Percentiles rank a stretch among this genome's conserved stretches.
These are phyloP conservation scores for Wickerhamiella siamensis DNA, from an alignment of 805 yeast species.

Conservation along the genomic window DNA sequence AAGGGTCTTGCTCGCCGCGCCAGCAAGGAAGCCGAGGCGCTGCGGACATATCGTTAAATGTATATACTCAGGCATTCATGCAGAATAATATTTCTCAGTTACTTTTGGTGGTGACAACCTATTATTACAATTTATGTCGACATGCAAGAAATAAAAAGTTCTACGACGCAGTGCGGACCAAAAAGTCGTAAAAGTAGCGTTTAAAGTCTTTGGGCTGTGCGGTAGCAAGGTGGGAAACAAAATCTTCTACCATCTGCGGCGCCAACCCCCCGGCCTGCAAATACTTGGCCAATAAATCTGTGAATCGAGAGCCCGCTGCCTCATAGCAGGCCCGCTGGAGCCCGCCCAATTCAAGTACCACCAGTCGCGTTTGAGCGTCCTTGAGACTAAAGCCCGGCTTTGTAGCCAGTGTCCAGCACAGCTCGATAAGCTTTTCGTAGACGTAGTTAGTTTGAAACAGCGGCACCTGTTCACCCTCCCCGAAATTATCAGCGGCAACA, in stretches of 20 bases:
- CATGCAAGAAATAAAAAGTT: neutral
- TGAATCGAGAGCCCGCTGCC: slow-evolving; percentile 28
- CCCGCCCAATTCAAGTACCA: slow-evolving; percentile 60
- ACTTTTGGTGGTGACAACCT: neutral
- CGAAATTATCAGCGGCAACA: slow-evolving; percentile 34
- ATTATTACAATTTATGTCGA: neutral
- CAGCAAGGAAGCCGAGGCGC: slow-evolving; percentile 8
- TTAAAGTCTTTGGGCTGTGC: slow-evolving; percentile 16
- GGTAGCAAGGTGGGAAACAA: slow-evolving; percentile 9
- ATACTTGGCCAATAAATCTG: slow-evolving; percentile 12
- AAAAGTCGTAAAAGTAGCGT: slow-evolving; percentile 14
- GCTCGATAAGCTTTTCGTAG: slow-evolving; percentile 49
- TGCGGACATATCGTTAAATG: slow-evolving; percentile 3
- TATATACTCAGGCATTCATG: neutral
- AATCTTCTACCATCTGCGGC: slow-evolving; percentile 9
- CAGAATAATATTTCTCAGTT: too few species aligned
- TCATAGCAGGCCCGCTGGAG: slow-evolving; percentile 50
- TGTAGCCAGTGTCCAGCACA: slow-evolving; percentile 70
- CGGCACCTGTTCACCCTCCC: slow-evolving; percentile 41
- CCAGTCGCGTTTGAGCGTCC: slow-evolving; percentile 66
- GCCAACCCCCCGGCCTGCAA: slow-evolving; percentile 15
- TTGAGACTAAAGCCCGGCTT: slow-evolving; percentile 50
- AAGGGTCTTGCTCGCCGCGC: slow-evolving; percentile 14
- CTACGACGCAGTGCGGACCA: slow-evolving; percentile 1
- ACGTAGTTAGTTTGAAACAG: slow-evolving; percentile 53